Conservation (phyloP, 1,284 basidiomycete genomes). For the Cutaneotrichosporon sp. region DNA sequence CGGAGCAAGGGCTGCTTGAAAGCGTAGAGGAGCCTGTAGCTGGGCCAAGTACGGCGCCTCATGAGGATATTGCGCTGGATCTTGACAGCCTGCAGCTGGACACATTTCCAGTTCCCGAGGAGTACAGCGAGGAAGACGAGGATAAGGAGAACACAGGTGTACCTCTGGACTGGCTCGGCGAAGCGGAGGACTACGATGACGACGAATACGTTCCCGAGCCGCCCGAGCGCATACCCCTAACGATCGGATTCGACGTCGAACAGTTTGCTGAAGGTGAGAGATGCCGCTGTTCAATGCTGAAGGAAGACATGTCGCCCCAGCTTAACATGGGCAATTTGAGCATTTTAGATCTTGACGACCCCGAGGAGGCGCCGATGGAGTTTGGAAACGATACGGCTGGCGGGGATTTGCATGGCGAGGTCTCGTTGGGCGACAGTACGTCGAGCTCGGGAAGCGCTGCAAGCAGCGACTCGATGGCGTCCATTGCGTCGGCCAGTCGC, state of each 20-base stretch:
- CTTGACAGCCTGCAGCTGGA: conserved; percentile 14
- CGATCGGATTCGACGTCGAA: conserved; percentile 11
- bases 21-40: not conserved
- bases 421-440: not conserved
- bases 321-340: conserved; percentile 38
- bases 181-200: conserved; percentile 7
- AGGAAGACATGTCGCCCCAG: conserved; percentile 10
- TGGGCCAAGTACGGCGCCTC: not conserved
- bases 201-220: conserved; percentile 8
- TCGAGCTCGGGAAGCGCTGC: not conserved
- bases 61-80: conserved; percentile 19
- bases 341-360: conserved; percentile 38
- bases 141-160: conserved; percentile 41
- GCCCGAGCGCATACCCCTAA: conserved; percentile 6
- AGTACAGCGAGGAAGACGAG: conserved; percentile 20
- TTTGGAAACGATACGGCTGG: conserved; percentile 1
- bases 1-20: conserved; percentile 4
- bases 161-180: conserved; percentile 7
- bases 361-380: conserved; percentile 21
- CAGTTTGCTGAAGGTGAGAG: conserved; percentile 12
- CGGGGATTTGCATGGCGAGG: not conserved
- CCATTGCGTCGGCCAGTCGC: not conserved
- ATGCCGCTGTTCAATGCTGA: not conserved
- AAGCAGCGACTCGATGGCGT: not conserved
- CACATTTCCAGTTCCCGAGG: not conserved